Percentiles rank a stretch among this genome's conserved stretches.
Conservation (phyloP, 2,329 filamentous ascomycete genomes). For the Colletotrichum cereale region DNA sequence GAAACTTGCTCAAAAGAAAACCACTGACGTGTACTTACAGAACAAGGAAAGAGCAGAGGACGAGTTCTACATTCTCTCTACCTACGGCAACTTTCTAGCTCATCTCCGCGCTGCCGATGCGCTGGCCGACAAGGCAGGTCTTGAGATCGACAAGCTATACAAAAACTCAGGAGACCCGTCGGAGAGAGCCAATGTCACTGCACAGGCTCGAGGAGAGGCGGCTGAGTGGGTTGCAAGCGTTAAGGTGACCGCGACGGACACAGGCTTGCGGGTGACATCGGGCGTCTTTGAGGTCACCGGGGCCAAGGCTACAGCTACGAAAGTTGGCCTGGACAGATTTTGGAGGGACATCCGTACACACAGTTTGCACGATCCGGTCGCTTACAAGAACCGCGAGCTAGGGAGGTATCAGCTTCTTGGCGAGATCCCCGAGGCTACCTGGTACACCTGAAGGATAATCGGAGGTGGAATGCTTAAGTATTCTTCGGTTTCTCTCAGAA, state of each 20-base stretch:
- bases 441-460: slow-evolving; percentile 64
- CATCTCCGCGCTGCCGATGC: slow-evolving; percentile 71
- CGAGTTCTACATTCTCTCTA: slow-evolving; percentile 74
- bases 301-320: slow-evolving; percentile 67
- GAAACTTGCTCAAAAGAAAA: not conserved
- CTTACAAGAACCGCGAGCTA: slow-evolving; percentile 74
- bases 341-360: slow-evolving; percentile 77
- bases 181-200: slow-evolving; percentile 60
- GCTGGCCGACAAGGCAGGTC: slow-evolving; percentile 68
- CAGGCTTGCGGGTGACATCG: slow-evolving; percentile 66
- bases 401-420: slow-evolving; percentile 68
- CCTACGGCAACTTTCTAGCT: slow-evolving; percentile 74
- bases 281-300: slow-evolving; percentile 76
- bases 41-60: slow-evolving; percentile 69
- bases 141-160: slow-evolving; percentile 62
- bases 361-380: slow-evolving; percentile 74
- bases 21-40: slow-evolving; percentile 40
- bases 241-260: slow-evolving; percentile 74
- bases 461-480: not conserved
- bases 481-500: too few species aligned
- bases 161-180: slow-evolving; percentile 50
- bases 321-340: slow-evolving; percentile 72
- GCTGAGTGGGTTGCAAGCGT: slow-evolving; percentile 73
- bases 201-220: slow-evolving; percentile 67
- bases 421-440: slow-evolving; percentile 69